Evolutionary conservation across 257 asterid genomes (phyloP).

Genomic region (Salvia hispanica): DNA sequence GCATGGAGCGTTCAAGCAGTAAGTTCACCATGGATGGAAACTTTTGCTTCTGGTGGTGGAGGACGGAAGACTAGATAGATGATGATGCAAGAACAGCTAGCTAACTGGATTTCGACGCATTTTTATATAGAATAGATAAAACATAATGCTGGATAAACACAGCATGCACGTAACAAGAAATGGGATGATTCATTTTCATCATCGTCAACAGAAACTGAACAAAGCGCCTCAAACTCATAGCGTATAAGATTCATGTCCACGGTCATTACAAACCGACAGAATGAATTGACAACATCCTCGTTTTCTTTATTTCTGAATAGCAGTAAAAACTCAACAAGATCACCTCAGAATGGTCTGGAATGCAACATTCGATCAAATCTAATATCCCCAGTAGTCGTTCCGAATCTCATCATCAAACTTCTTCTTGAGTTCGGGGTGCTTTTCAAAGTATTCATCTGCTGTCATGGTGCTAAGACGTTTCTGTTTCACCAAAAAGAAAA

Average conservation of each 20-base stretch:
- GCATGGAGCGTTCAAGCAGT: constrained; percentile 24
- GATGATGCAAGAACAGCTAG: constrained; percentile 20
- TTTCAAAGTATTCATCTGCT: constrained; percentile 87
- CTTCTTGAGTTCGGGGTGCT: constrained; percentile 91
- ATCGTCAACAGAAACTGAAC: constrained; percentile 24
- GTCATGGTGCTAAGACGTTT: constrained; percentile 84
- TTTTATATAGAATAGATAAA: background rate
- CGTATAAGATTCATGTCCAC: constrained; percentile 21
- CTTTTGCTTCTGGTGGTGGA: constrained; percentile 6
- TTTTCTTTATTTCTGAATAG: constrained; percentile 51
- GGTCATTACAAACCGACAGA: constrained; percentile 30
- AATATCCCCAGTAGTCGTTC: constrained; percentile 64
- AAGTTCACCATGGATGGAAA: constrained; percentile 41
- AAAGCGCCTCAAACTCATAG: constrained; percentile 16
- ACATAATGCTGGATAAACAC: background rate
- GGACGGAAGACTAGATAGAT: constrained; percentile 3
- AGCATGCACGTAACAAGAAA: background rate
- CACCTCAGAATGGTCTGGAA: constrained; percentile 30
- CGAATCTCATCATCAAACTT: constrained; percentile 64
- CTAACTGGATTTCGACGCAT: constrained; percentile 38
- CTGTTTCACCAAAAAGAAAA: constrained; percentile 46
- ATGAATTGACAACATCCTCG: constrained; percentile 31
- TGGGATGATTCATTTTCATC: constrained; percentile 4
- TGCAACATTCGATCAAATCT: constrained; percentile 26
- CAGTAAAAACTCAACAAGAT: constrained; percentile 39